phyloP scores from a whole-genome alignment of 2,329 filamentous ascomycete genomes.

The Torrubiella hemipterigena region DNA sequence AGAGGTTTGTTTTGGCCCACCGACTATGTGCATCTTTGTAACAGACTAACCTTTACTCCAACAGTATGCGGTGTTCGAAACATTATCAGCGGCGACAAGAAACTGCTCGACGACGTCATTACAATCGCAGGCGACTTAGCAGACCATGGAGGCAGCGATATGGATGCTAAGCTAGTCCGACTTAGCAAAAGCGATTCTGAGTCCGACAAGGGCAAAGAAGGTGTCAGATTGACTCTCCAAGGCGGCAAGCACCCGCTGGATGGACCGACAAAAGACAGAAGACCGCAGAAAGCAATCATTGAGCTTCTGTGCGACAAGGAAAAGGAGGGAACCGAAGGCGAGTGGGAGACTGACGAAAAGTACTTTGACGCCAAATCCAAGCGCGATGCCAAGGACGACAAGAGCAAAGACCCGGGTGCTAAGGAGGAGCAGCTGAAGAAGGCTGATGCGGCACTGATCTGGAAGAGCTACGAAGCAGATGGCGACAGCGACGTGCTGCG shows the following conservation, averaged over 20 bases:
- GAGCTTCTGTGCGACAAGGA: conserved; percentile 74
- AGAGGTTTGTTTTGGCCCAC: conserved; percentile 37
- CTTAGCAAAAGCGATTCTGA: conserved; percentile 54
- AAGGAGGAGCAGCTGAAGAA: conserved; percentile 42
- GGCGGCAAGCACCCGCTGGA: conserved; percentile 44
- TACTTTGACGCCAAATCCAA: conserved; percentile 28
- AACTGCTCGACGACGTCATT: conserved; percentile 39
- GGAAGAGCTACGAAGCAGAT: conserved; percentile 57
- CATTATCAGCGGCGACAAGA: conserved; percentile 31
- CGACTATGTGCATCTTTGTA: not conserved
- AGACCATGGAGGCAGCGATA: conserved; percentile 39
- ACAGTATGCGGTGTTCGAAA: conserved; percentile 69
- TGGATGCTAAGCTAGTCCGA: conserved; percentile 55
- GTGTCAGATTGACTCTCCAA: conserved; percentile 56
- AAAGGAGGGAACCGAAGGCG: conserved; percentile 61
- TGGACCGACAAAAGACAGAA: conserved; percentile 35
- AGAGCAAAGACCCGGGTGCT: conserved; percentile 24
- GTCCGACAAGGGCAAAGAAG: conserved; percentile 56
- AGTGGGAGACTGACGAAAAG: conserved; percentile 45
- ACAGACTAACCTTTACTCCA: not conserved
- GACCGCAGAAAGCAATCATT: conserved; percentile 63
- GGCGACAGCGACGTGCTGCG: conserved; percentile 52
- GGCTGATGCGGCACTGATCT: conserved; percentile 54
- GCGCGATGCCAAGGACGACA: conserved; percentile 18
- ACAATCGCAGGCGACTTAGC: conserved; percentile 65